A percentile compares a stretch with the other conserved stretches of the same genome.
These are phyloP conservation scores for Cladophialophora exuberans DNA, from an alignment of 2,329 filamentous ascomycete species.

Conservation along the genomic window DNA sequence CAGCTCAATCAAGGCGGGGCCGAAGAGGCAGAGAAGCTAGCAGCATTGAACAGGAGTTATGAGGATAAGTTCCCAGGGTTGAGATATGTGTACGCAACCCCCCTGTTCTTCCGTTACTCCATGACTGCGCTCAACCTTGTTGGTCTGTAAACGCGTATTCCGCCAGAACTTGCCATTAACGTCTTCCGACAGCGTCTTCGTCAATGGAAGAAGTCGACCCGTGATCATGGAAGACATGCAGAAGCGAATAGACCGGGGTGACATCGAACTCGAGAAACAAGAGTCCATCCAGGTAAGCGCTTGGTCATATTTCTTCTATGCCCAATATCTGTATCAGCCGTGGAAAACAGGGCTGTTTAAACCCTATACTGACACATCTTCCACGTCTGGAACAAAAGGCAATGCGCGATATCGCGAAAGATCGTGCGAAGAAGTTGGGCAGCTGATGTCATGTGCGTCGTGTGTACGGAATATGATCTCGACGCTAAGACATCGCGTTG, in stretches of 20 bases:
- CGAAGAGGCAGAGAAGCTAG: constrained; percentile 60
- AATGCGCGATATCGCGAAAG: constrained; percentile 88
- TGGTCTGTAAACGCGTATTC: neutral
- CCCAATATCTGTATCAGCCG: too few relatives aligned
- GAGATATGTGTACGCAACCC: constrained; percentile 67
- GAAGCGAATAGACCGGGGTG: constrained; percentile 68
- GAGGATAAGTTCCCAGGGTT: constrained; percentile 80
- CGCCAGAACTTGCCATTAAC: neutral
- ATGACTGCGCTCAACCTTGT: neutral
- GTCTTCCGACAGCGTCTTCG: constrained; percentile 66
- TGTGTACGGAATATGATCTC: neutral
- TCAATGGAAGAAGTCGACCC: constrained; percentile 75
- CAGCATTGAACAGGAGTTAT: constrained; percentile 73
- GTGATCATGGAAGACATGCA: constrained; percentile 84
- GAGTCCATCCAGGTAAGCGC: constrained; percentile 72
- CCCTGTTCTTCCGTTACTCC: neutral
- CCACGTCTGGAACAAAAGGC: constrained; percentile 57
- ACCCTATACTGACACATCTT: neutral
- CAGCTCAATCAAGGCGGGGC: constrained; percentile 62
- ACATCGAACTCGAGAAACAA: constrained; percentile 68
- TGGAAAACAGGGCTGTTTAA: too few relatives aligned
- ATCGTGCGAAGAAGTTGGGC: constrained; percentile 70
- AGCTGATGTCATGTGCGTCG: constrained; percentile 2
- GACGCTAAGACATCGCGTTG: too few relatives aligned
- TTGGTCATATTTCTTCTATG: too few relatives aligned